Evolutionary conservation across 2,329 filamentous ascomycete genomes (phyloP), one percentile per base, ranked within the genome.

Genomic region (Teratosphaeria viscida): DNA sequence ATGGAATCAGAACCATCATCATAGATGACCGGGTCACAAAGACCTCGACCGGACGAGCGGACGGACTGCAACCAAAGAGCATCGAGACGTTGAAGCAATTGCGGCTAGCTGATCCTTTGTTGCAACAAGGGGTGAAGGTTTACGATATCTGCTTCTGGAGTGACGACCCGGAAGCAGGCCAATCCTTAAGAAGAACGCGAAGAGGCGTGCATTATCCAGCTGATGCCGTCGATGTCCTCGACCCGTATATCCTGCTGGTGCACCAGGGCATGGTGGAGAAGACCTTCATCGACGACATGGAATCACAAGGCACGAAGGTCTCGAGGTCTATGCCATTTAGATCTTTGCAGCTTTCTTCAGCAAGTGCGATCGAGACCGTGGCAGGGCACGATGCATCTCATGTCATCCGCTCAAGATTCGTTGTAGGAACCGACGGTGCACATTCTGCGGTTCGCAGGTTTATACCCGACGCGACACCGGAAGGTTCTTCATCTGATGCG

Each of bases 231-330:
- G 73, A 81, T 2, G 75, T 89, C 58, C 80, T 79, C 60, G 81
- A 87, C 59, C 80, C 85, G 23, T 43, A 43, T 16, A 80, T 82
- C 5, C 68, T 82, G 2, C 73, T 82, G 2, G 79, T 80, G 1
- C 88, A 90, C 68, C 87, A 91, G 72, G 87, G 88, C 55, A 89
- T 90, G 81, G 81, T 90, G 0, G 88, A 90, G 73, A 81, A 82
- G 54, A 73, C 88, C 2, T 85, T 91, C 65, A 81, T 89, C 57
- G 79, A 87, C 8, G 87, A 90, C 66, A 73, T 63, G 55, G 16
- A 43, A n/a, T 5, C 37, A 14, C 14, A 5, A 16, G 37, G 37
- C 10, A 43, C 37, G 16, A n/a, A 43, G 5, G 16, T 43, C 37
- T 43, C 16, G 37, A 43, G 37, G 16, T 14, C 12, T 43, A 32